Evolutionary conservation across 208 protist species (phyloP).

Genomic region (Acanthamoeba lugdunensis): DNA sequence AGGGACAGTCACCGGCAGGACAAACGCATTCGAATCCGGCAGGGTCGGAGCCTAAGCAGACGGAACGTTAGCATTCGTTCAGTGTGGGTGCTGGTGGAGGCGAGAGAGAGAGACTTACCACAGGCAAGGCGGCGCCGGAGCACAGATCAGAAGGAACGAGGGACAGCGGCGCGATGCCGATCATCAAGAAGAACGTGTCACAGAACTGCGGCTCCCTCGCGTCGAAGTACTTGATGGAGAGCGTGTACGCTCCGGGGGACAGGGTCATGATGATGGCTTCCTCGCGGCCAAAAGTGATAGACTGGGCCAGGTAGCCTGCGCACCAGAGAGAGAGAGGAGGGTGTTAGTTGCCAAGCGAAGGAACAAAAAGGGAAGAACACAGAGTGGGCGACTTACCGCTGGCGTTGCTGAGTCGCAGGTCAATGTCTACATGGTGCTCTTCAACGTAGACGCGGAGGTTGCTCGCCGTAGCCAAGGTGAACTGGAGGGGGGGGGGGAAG

Average conservation of each 20-base stretch:
- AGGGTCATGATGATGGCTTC: slow-evolving; percentile 65
- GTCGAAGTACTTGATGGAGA: slow-evolving; percentile 58
- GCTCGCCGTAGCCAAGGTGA: not conserved
- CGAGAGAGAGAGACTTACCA: not conserved
- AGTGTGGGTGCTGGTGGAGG: not conserved
- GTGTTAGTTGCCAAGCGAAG: not conserved
- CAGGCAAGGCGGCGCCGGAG: not conserved
- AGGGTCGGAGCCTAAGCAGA: not conserved
- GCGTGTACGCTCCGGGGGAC: slow-evolving; percentile 14
- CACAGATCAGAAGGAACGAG: not conserved
- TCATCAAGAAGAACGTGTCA: slow-evolving; percentile 59
- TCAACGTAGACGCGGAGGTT: slow-evolving; percentile 46
- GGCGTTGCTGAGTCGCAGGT: slow-evolving; percentile 44
- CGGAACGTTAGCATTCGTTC: not conserved
- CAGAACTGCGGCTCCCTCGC: slow-evolving; percentile 39
- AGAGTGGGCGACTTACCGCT: not conserved
- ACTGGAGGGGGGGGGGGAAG: not conserved
- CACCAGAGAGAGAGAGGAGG: not conserved
- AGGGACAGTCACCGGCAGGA: not conserved
- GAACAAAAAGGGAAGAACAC: too few species aligned
- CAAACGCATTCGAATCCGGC: not conserved
- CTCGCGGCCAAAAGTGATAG: slow-evolving; percentile 35
- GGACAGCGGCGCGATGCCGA: slow-evolving; percentile 45
- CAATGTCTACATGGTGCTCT: slow-evolving; percentile 57
- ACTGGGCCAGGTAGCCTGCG: slow-evolving; percentile 40